Evolutionary conservation across 2,329 filamentous ascomycete genomes (phyloP).

Genomic region (Cladophialophora yegresii): DNA sequence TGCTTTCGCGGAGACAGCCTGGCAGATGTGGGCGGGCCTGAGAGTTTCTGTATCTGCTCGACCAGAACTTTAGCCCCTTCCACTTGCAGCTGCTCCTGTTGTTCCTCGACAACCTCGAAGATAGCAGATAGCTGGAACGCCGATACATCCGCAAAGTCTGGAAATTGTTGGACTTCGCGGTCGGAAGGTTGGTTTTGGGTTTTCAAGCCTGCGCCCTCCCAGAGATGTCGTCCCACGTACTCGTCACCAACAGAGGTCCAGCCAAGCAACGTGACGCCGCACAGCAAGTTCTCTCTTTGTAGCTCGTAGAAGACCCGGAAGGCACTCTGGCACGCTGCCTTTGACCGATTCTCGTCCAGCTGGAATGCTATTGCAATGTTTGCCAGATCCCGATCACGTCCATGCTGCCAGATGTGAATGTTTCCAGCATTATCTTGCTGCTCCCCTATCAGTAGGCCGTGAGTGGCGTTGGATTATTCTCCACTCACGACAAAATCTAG

Average conservation of each 20-base stretch:
- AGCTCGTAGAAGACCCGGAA: constrained; percentile 14
- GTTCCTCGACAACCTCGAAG: constrained; percentile 9
- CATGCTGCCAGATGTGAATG: constrained; percentile 10
- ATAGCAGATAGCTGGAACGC: constrained; percentile 11
- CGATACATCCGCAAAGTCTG: constrained; percentile 1
- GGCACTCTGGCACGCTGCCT: constrained; percentile 11
- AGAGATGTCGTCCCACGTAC: constrained; percentile 8
- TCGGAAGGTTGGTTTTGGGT: neutral
- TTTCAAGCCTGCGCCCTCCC: constrained; percentile 4
- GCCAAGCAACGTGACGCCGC: constrained; percentile 11
- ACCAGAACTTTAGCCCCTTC: constrained; percentile 2
- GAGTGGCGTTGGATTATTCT: neutral
- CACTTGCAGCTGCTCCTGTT: neutral
- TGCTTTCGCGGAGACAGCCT: neutral
- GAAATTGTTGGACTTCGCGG: constrained; percentile 11
- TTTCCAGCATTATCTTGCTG: constrained; percentile 20
- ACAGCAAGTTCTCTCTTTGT: constrained; percentile 7
- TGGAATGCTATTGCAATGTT: constrained; percentile 17
- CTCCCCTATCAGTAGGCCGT: neutral
- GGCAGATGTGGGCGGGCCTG: neutral
- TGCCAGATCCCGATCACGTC: constrained; percentile 8
- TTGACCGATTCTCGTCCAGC: constrained; percentile 5
- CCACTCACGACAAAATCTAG: constrained; percentile 13
- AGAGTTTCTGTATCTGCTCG: constrained; percentile 6
- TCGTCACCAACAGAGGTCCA: constrained; percentile 7